Percentiles rank a stretch among this genome's conserved stretches.
Evolutionary conservation across 345 rosid species (phyloP).

Genomic region (Lenwebbia sp.): DNA sequence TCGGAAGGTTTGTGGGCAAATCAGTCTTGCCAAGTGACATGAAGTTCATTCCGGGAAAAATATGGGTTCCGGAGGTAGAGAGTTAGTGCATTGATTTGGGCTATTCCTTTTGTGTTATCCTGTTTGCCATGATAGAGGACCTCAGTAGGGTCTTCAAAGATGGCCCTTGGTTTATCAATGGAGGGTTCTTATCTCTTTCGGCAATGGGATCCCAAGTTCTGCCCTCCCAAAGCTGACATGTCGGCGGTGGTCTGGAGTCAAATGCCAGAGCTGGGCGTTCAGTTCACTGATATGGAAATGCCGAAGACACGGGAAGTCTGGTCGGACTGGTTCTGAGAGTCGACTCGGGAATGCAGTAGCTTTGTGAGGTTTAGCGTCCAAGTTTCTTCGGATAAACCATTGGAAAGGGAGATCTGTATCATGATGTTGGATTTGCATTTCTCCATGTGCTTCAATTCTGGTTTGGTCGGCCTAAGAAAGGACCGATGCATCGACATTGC

Average conservation of each 20-base stretch:
- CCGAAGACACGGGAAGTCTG: neutral
- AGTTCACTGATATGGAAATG: neutral
- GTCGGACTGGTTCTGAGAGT: neutral
- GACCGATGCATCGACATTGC: neutral
- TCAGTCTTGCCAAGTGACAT: neutral
- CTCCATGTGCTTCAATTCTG: neutral
- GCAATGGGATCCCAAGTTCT: neutral
- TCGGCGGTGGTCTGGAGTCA: neutral
- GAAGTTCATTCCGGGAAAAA: neutral
- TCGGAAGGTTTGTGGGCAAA: neutral
- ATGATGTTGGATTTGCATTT: neutral
- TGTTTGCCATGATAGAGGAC: neutral
- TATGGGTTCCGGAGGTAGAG: neutral
- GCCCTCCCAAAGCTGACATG: neutral
- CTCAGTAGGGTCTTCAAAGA: neutral
- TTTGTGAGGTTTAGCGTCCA: neutral
- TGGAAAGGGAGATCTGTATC: neutral
- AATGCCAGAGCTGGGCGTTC: neutral
- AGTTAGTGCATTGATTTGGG: neutral
- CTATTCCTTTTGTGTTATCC: neutral
- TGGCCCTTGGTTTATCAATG: neutral
- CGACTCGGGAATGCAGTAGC: neutral
- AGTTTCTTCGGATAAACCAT: neutral
- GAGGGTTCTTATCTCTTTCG: neutral
- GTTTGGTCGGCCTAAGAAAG: neutral